These are phyloP conservation scores for Kwoniella sp. DNA, from an alignment of 768 basidiomycete species.

Conservation along the genomic window DNA sequence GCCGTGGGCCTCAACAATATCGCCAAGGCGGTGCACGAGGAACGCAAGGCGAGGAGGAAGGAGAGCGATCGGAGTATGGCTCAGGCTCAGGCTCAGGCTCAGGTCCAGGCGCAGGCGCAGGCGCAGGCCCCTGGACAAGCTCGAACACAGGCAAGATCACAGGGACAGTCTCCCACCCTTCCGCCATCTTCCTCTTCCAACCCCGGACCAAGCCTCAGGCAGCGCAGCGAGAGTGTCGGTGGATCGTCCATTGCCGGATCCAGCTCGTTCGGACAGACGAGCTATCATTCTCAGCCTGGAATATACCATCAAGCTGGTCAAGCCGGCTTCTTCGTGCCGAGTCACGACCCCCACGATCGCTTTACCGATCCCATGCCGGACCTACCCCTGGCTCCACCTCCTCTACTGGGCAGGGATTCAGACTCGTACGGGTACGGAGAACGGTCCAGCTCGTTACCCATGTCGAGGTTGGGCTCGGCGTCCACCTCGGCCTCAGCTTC, in stretches of 20 bases:
- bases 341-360: too few species aligned
- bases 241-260: not conserved
- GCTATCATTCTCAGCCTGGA: slow-evolving; percentile 3
- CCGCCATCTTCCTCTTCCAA: too few species aligned
- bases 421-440: slow-evolving; percentile 2
- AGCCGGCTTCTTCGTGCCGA: too few species aligned
- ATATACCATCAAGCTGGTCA: too few species aligned
- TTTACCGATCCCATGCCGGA: too few species aligned
- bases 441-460: slow-evolving; percentile 9
- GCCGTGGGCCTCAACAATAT: slow-evolving; percentile 19
- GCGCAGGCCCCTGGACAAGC: not conserved
- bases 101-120: not conserved
- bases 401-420: too few species aligned
- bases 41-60: slow-evolving; percentile 12
- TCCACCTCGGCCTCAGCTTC: not conserved
- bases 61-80: slow-evolving; percentile 2
- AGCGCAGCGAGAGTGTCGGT: not conserved
- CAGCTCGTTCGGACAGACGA: not conserved
- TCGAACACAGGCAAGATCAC: not conserved
- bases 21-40: slow-evolving; percentile 28
- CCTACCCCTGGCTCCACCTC: not conserved
- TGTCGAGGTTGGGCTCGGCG: slow-evolving; percentile 7
- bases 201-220: not conserved
- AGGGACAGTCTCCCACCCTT: not conserved
- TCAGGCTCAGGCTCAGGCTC: not conserved